Evolutionary conservation across 148 eudicot species (phyloP).

Genomic region (Chenopodium album): DNA sequence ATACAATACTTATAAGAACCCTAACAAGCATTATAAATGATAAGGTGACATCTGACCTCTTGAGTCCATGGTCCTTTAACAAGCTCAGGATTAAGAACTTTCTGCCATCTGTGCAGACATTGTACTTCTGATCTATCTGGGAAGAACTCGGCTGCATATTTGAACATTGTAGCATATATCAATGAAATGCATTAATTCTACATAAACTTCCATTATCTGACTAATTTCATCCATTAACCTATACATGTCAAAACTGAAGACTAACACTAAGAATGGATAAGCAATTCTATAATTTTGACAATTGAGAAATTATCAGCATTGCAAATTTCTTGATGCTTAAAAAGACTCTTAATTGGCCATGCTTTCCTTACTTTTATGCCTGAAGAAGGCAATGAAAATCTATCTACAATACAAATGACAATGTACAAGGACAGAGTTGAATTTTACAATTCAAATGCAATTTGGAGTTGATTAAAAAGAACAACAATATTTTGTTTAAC

Average conservation of each 20-base stretch:
- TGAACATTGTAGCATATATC: neutral
- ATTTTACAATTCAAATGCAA: neutral
- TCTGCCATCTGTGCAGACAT: slow-evolving; percentile 97
- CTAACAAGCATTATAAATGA: neutral
- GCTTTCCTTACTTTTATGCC: neutral
- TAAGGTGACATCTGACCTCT: slow-evolving; percentile 46
- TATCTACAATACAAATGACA: no score
- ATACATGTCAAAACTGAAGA: no score
- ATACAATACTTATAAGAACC: neutral
- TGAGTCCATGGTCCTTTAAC: slow-evolving; percentile 96
- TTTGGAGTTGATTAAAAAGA: neutral
- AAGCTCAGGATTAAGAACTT: slow-evolving; percentile 97
- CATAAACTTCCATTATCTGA: neutral
- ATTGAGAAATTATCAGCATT: neutral
- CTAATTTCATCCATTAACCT: neutral
- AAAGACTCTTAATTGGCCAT: neutral
- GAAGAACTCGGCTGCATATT: slow-evolving; percentile 81
- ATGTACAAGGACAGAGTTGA: neutral
- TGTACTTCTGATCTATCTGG: slow-evolving; percentile 97
- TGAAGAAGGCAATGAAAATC: neutral
- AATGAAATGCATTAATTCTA: neutral
- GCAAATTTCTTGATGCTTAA: neutral
- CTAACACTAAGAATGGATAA: neutral
- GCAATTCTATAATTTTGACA: neutral
- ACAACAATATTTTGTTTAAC: neutral